These are phyloP conservation scores for Daedalea quercina DNA, from an alignment of 768 basidiomycete genomes.

Conservation along the genomic window DNA sequence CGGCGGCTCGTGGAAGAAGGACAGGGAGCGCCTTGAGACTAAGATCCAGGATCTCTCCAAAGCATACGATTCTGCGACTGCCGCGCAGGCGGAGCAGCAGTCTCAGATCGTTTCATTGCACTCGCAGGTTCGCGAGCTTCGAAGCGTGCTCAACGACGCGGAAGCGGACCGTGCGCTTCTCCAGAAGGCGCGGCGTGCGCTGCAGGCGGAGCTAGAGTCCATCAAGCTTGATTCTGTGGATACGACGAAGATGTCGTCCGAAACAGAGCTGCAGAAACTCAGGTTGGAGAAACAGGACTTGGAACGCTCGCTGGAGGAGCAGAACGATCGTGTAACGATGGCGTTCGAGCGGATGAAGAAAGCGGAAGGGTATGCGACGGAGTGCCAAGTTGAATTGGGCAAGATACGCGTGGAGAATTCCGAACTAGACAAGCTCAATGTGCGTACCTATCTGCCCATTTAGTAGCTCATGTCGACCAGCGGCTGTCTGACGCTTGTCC, in stretches of 20 bases:
- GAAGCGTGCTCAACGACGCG: constrained; percentile 76
- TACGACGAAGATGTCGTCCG: constrained; percentile 59
- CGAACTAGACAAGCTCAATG: constrained; percentile 71
- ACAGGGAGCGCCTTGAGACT: constrained; percentile 80
- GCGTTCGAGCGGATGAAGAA: constrained; percentile 77
- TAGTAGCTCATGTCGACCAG: not conserved
- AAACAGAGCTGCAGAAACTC: constrained; percentile 68
- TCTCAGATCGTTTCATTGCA: constrained; percentile 78
- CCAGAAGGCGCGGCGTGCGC: constrained; percentile 73
- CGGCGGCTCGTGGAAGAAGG: constrained; percentile 78
- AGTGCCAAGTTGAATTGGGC: constrained; percentile 71
- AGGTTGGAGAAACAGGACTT: constrained; percentile 79
- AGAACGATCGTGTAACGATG: constrained; percentile 64
- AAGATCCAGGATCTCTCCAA: constrained; percentile 72
- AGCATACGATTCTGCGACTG: constrained; percentile 67
- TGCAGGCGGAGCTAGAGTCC: constrained; percentile 75
- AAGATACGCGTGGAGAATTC: constrained; percentile 78
- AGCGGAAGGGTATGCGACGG: constrained; percentile 68
- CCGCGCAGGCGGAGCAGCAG: constrained; percentile 75
- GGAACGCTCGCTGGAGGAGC: constrained; percentile 70
- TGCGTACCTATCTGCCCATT: constrained; percentile 24
- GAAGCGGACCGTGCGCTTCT: constrained; percentile 75
- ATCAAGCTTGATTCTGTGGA: constrained; percentile 75
- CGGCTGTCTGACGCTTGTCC: constrained; percentile 1
- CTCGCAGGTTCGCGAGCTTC: constrained; percentile 80